Evolutionary conservation across 106 monocot species (phyloP), one percentile per base, ranked within the genome.

Genomic region (Chionographis japonica): DNA sequence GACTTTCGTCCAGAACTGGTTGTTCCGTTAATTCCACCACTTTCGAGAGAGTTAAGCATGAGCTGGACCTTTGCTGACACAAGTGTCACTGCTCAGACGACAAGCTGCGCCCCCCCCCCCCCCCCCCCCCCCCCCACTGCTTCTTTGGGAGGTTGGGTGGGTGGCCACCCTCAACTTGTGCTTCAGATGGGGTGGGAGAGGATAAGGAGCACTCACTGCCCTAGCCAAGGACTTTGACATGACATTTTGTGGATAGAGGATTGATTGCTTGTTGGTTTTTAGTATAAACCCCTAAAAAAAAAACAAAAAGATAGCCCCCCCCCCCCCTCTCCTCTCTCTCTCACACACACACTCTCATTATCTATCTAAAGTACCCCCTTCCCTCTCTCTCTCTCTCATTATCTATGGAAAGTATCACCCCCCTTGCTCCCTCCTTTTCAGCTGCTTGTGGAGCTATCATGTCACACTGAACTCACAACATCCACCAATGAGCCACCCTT

Each of bases 181-280:
- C 38, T 67, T 10, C 46, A 46, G 15, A 13, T 20, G 41, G 18
- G 70, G 12, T 36, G 42, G 18, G 58, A 50, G 67, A 68, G n/a
- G 60, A 51, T 57, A 70, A 70, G 70, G 37, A 37, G 70, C 70
- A 70, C 70, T 70, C 13, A 3, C 37, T 38, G 4, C 15, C 13
- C 3, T n/a, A 9, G 2, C 37, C 12, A 56, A 18, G 36, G 14
- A 7, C 41, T 14, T 70, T 60, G 70, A 70, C 70, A 70, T 39
- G 70, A 70, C 70, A 51, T 60, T 11, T 37, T 9, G 60, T 13
- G 58, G 42, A 18, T 12, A 35, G 10, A 14, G 60, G 50, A 50
- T 6, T 6, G 40, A 41, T 49, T n/a, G 15, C 10, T 57, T 41
- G 19, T 50, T 60, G 9, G 20, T 42, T 70, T 36, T 42, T 35